phyloP scores from a whole-genome alignment of 208 protist genomes.

The Endotrypanum monterogeii region DNA sequence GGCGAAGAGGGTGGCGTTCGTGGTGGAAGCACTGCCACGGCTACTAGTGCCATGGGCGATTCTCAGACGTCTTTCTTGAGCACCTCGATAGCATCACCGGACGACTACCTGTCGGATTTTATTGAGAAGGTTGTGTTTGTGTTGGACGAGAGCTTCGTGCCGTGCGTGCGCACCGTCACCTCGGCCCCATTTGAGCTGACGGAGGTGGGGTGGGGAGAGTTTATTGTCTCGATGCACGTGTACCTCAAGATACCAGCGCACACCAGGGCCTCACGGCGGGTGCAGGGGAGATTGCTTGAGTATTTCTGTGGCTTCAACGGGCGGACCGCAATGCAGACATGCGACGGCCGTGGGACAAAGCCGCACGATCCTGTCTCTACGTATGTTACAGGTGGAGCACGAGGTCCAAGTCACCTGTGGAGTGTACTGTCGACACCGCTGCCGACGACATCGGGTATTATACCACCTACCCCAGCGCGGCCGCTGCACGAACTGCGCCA shows the following conservation, averaged over 20 bases:
- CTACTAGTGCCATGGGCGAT: not conserved
- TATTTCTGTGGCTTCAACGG: constrained; percentile 39
- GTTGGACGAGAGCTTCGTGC: constrained; percentile 75
- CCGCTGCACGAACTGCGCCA: constrained; percentile 24
- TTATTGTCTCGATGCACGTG: constrained; percentile 79
- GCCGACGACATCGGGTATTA: constrained; percentile 20
- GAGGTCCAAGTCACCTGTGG: constrained; percentile 18
- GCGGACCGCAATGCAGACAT: constrained; percentile 26
- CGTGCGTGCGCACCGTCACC: constrained; percentile 60
- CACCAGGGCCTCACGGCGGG: constrained; percentile 13
- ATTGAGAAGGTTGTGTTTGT: constrained; percentile 81
- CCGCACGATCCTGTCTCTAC: constrained; percentile 32
- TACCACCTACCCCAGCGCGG: constrained; percentile 20
- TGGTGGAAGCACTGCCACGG: not conserved
- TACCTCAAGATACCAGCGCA: constrained; percentile 47
- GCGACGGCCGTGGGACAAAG: constrained; percentile 27
- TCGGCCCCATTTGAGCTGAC: constrained; percentile 82
- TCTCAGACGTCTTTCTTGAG: constrained; percentile 23
- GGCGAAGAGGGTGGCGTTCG: constrained; percentile 3
- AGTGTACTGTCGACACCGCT: constrained; percentile 20
- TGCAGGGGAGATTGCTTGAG: constrained; percentile 20
- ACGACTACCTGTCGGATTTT: constrained; percentile 72
- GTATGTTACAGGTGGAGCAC: constrained; percentile 19
- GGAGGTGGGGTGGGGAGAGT: constrained; percentile 89
- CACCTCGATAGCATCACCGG: constrained; percentile 9